Base-by-base conservation (phyloP, 2,329 filamentous ascomycete genomes). In the Pyrenochaeta sp. region DNA sequence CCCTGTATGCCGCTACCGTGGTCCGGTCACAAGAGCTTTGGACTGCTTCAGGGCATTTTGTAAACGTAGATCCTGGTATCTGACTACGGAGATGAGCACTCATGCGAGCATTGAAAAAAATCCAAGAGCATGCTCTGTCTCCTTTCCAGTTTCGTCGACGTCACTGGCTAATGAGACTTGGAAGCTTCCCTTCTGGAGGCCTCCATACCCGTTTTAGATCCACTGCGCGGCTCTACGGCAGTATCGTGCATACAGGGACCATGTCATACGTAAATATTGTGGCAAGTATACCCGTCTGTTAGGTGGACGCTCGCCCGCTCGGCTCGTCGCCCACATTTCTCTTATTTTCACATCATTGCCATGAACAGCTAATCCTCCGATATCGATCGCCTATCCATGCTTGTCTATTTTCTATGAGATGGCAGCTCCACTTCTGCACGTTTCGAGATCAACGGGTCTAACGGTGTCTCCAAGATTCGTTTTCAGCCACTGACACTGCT, bases 1-100 rank as follows among this genome's bases (percentile, higher is more conserved):
- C 39, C 52, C 23, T 51, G 12, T 18, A 30, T 35, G 47, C 44
- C 40, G 41, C 27, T 35, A 39, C 27, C 31, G 29, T 40, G 46
- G 48, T 45, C 44, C 32, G 36, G 12, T 35, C 4, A 31, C n/a
- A 39, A 42, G 30, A 36, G 20, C 43, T 47, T 27, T 48, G 36
- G 14, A 40, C 32, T 39, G 55, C 30, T 51, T 43, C 39, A 15
- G 32, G 39, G 37, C 15, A 12, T 37, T 45, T 29, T 47, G 45
- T 40, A 44, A 41, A 27, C 12, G 32, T 43, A 40, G 45, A 41
- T 44, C 33, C 45, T 65, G 58, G 44, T 44, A 20, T 45, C 32
- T 54, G 52, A 23, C 45, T 27, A 45, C 58, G 67, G 66, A 68
- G 53, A 72, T 68, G 65, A 70, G 51, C 36, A 54, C 49, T 60